phyloP scores from a whole-genome alignment of 805 yeast species.

The Candida sakaeoensis region DNA sequence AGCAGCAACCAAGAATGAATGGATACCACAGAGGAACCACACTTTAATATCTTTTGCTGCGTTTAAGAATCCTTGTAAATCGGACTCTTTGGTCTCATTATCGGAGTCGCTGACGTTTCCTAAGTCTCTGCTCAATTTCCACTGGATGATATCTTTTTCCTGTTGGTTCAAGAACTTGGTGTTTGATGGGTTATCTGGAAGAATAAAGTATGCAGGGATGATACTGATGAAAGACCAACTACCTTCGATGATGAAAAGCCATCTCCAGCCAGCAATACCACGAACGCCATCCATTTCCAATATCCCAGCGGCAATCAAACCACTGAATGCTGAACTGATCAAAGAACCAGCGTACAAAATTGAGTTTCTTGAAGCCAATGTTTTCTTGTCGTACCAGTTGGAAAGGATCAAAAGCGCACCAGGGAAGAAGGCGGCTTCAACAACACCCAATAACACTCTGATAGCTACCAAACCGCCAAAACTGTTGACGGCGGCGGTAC shows the following conservation, averaged over 20 bases:
- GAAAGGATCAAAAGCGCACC: conserved; percentile 49
- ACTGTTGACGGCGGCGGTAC: conserved; percentile 44
- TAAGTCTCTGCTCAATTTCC: conserved; percentile 38
- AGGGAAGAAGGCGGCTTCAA: conserved; percentile 41
- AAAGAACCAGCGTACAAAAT: conserved; percentile 49
- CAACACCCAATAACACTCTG: conserved; percentile 46
- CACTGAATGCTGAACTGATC: conserved; percentile 52
- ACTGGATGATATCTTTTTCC: conserved; percentile 41
- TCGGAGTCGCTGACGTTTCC: conserved; percentile 38
- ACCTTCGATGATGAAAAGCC: conserved; percentile 57
- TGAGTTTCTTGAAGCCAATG: conserved; percentile 48
- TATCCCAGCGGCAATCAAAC: conserved; percentile 53
- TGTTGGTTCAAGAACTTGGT: conserved; percentile 43
- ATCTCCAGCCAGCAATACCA: conserved; percentile 50
- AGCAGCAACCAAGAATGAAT: conserved; percentile 50
- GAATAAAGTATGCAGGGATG: conserved; percentile 41
- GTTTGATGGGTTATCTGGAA: conserved; percentile 53
- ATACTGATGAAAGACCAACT: conserved; percentile 45
- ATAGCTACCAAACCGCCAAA: conserved; percentile 44
- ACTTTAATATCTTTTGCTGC: conserved; percentile 41
- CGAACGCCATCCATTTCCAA: conserved; percentile 37
- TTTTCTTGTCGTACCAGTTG: conserved; percentile 53
- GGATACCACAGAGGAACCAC: conserved; percentile 44
- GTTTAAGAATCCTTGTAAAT: conserved; percentile 31
- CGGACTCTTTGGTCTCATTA: conserved; percentile 29